A percentile compares a stretch with the other conserved stretches of the same genome.
Evolutionary conservation across 305 asterid species (phyloP).

Genomic region (Striga hermonthica): DNA sequence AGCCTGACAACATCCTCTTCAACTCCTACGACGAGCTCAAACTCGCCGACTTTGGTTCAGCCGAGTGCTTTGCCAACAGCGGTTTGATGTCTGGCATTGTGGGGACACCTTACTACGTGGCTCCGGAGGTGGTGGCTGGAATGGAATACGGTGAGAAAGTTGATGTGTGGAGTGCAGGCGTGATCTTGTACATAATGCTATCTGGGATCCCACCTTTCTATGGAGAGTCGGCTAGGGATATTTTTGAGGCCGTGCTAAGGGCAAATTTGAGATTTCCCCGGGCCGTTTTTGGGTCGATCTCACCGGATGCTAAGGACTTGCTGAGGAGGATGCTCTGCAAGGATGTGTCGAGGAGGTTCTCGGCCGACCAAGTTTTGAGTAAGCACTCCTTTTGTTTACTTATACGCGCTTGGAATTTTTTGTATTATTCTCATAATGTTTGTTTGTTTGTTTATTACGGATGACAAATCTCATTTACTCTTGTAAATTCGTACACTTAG

Average conservation of each 20-base stretch:
- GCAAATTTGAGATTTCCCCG: constrained; percentile 71
- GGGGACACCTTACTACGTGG: constrained; percentile 86
- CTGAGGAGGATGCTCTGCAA: constrained; percentile 66
- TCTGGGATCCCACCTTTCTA: constrained; percentile 80
- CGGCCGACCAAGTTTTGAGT: constrained; percentile 76
- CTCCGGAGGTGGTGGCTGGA: constrained; percentile 71
- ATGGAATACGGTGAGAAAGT: constrained; percentile 60
- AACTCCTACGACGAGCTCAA: constrained; percentile 47
- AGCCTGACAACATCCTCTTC: constrained; percentile 76
- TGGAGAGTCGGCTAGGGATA: constrained; percentile 63
- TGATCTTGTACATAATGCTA: constrained; percentile 68
- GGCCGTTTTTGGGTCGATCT: constrained; percentile 46
- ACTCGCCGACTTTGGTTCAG: constrained; percentile 81
- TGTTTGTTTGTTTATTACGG: background rate
- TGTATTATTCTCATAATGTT: background rate
- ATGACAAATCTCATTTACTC: too few relatives aligned
- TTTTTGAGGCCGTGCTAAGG: constrained; percentile 62
- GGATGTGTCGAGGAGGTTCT: constrained; percentile 60
- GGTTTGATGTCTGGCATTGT: constrained; percentile 64
- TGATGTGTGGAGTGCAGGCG: constrained; percentile 90
- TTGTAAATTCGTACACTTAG: background rate
- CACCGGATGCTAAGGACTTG: constrained; percentile 70
- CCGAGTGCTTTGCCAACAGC: constrained; percentile 49
- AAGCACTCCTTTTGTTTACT: constrained; percentile 28
- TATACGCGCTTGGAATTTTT: background rate